A percentile compares a stretch with the other conserved stretches of the same genome.
These are phyloP conservation scores for Pterocarpus macrocarpus DNA, from an alignment of 306 rosid species.

Conservation along the genomic window DNA sequence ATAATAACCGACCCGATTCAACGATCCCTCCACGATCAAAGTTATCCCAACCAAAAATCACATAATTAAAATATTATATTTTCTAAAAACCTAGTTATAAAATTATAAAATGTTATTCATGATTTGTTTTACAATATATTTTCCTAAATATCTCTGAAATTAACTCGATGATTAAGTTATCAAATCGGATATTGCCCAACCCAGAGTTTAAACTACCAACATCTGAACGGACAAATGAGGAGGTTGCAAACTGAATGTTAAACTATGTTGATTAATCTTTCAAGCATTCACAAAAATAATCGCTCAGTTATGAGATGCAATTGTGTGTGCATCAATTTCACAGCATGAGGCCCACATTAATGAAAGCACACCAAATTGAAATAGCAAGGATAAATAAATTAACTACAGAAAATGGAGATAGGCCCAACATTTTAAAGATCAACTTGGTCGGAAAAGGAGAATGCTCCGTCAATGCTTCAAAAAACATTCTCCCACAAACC, in stretches of 20 bases:
- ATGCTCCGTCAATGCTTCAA: slow-evolving; percentile 42
- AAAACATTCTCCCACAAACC: slow-evolving; percentile 46
- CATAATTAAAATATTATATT: no score
- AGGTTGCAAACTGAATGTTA: slow-evolving; percentile 38
- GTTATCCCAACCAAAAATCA: no score
- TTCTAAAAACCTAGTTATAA: no score
- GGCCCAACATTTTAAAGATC: slow-evolving; percentile 44
- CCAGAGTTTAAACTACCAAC: background rate
- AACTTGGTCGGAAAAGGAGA: slow-evolving; percentile 41
- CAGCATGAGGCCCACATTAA: slow-evolving; percentile 32
- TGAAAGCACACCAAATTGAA: slow-evolving; percentile 40
- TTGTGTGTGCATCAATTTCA: slow-evolving; percentile 48
- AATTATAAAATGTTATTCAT: no score
- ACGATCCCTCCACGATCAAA: no score
- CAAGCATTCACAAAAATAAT: slow-evolving; percentile 52
- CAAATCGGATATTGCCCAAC: background rate
- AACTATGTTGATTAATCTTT: slow-evolving; percentile 43
- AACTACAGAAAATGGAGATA: slow-evolving; percentile 28
- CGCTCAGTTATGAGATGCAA: slow-evolving; percentile 49
- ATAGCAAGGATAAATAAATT: slow-evolving; percentile 36
- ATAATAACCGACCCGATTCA: no score
- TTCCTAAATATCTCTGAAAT: no score
- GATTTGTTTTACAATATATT: no score
- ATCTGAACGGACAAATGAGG: background rate
- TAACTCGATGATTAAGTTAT: no score